Evolutionary conservation across 2,329 filamentous ascomycete genomes (phyloP), one percentile per base, ranked within the genome.

Genomic region (Ophiostoma montium): DNA sequence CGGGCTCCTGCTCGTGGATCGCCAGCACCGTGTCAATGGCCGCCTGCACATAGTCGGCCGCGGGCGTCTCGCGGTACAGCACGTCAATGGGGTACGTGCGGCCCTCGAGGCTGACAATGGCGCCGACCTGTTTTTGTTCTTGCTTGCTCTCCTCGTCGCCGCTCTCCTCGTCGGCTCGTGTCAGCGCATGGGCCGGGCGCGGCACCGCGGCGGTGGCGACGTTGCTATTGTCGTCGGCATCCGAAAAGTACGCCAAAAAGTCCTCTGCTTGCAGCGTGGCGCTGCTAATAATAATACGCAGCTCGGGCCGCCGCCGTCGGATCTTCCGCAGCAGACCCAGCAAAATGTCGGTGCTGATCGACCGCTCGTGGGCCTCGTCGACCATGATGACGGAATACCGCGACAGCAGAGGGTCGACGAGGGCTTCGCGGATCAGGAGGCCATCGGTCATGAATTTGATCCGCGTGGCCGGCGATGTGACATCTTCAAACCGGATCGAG

Each of bases 361-460:
- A 95, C 48, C 92, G 75, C 65, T 96, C 90, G 61, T 98, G 92
- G 7, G 90, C 92, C 66, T 96, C 90, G 61, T 98, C 92, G 8
- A 98, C 84, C 87, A 98, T 95, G 58, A 98, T 86, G 41, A 95
- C 84, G 0, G 88, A 94, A 62, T 98, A 98, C 11, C 87, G 77
- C 18, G 86, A 92, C 33, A 98, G 67, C 3, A 96, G 67, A 12
- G 92, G 92, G 63, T 98, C 92, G 3, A 95, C 86, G 5, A 98
- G 74, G 27, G 90, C 92, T 66, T 98, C 92, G 58, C 90, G 74
- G 48, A 98, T 78, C 31, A 98, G 74, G 45, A 98, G 71, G 0
- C 90, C 90, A 67, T 98, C 92, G 0, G 90, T 98, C 54, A 96
- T 68, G 61, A 96, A 96, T 62, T 98, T 95, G 67, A 98, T 90